Percentiles rank a stretch among this genome's conserved stretches.
phyloP scores from a whole-genome alignment of 257 asterid genomes.

The Primulina tabacum region DNA sequence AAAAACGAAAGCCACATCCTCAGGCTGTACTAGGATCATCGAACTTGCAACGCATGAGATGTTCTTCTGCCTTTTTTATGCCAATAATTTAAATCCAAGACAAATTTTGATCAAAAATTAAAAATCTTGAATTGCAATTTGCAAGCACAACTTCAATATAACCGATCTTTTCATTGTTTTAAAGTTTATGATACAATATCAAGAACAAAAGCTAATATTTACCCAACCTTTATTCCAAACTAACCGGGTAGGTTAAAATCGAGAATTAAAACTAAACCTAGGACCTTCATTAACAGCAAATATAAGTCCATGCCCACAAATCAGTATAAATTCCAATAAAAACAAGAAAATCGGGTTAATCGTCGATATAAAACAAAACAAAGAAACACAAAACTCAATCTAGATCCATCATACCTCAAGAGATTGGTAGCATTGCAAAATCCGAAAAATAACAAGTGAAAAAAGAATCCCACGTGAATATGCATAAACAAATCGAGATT shows the following conservation, averaged over 20 bases:
- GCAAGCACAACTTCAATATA: background rate
- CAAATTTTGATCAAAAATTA: background rate
- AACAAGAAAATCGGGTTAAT: slow-evolving; percentile 6
- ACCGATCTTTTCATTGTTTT: background rate
- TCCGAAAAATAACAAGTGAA: slow-evolving; percentile 1
- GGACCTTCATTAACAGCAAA: background rate
- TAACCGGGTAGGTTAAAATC: background rate
- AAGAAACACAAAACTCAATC: background rate
- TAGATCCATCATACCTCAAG: slow-evolving; percentile 25
- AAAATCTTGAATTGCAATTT: background rate
- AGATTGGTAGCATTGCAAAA: slow-evolving; percentile 21
- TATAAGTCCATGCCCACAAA: slow-evolving; percentile 10
- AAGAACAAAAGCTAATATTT: too few species aligned
- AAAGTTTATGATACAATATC: too few species aligned
- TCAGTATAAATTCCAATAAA: background rate
- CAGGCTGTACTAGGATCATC: too few species aligned
- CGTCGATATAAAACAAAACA: background rate
- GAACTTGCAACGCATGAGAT: too few species aligned
- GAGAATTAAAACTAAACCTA: background rate
- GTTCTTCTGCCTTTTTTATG: too few species aligned
- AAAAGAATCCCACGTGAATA: background rate
- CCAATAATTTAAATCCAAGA: background rate
- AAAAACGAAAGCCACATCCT: background rate
- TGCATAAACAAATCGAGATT: background rate
- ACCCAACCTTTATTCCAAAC: background rate